phyloP scores from a whole-genome alignment of 2,329 filamentous ascomycete species.

The Scedosporium apiospermum region DNA sequence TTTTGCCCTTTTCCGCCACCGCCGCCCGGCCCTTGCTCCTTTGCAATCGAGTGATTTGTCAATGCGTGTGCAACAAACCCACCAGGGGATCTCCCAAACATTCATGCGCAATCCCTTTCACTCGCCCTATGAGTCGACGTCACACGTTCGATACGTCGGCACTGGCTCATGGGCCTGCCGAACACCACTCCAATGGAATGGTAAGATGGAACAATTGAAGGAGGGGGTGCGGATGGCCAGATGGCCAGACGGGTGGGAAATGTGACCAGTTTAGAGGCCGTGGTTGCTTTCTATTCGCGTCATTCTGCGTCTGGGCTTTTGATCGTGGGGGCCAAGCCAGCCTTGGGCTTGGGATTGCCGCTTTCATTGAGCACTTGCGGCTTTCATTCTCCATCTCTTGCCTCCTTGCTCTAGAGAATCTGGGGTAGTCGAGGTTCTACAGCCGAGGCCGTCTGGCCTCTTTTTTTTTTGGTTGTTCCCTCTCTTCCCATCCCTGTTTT shows the following conservation, averaged over 20 bases:
- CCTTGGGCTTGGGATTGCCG: too few species aligned
- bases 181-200: background rate
- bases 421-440: background rate
- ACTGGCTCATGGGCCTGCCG: conserved; percentile 6
- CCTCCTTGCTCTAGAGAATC: background rate
- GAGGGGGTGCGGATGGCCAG: background rate
- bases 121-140: conserved; percentile 4
- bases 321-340: background rate
- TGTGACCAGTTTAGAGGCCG: background rate
- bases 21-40: background rate
- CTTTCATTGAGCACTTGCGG: background rate
- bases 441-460: background rate
- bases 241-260: background rate
- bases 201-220: background rate
- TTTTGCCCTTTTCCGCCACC: background rate
- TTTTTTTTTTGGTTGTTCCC: background rate
- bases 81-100: background rate
- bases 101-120: conserved; percentile 8
- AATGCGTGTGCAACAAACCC: background rate
- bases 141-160: conserved; percentile 6
- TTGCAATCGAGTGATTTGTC: background rate
- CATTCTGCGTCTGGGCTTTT: background rate
- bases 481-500: background rate
- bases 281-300: background rate
- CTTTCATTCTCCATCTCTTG: background rate